Base-by-base conservation (phyloP, 805 yeast species). In the Myxozyma mucilagina region DNA sequence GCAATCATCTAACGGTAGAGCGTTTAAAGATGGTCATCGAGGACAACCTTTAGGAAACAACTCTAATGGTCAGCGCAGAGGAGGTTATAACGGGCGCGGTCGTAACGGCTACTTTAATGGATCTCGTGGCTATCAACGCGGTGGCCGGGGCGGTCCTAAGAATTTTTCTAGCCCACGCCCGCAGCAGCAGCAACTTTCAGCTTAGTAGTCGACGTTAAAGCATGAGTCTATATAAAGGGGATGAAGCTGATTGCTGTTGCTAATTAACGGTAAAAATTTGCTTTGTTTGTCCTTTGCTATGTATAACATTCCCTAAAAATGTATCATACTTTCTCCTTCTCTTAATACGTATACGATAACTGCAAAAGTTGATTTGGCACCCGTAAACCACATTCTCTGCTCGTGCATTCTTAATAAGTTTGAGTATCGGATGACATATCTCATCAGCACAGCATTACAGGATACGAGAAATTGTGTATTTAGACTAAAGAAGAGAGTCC, bases 111-210 rank as follows among this genome's bases (percentile, higher is more conserved):
- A 24, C 29, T 24, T 24, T 24, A 24, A 24, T 24, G 49, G 47
- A n/a, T 43, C n/a, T 34, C 47, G 39, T 14, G 52, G 56, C 11
- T 39, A 36, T 16, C 20, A 56, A 36, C 53, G 63, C 39, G 55
- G 63, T 34, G 55, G 60, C 14, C 42, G 60, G 5, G 58, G 65
- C 16, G 47, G 51, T 16, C 53, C 38, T 3, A 56, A 57, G n/a
- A 32, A 34, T 47, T 18, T 29, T 32, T 56, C 32, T 34, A 29
- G 34, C 4, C 60, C 36, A 24, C 59, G 44, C 44, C 61, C 47
- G 32, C 59, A 54, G 42, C 59, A 49, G 24, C 45, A 44, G 20
- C 63, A 59, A 42, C 47, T 59, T n/a, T 14, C 56, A 6, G 59
- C 63, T 9, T 51, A 55, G 56, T 57, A 57, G 34, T 11, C 24